phyloP scores from a whole-genome alignment of 495 filamentous ascomycete genomes.

The Aspergillus olivimuriae region DNA sequence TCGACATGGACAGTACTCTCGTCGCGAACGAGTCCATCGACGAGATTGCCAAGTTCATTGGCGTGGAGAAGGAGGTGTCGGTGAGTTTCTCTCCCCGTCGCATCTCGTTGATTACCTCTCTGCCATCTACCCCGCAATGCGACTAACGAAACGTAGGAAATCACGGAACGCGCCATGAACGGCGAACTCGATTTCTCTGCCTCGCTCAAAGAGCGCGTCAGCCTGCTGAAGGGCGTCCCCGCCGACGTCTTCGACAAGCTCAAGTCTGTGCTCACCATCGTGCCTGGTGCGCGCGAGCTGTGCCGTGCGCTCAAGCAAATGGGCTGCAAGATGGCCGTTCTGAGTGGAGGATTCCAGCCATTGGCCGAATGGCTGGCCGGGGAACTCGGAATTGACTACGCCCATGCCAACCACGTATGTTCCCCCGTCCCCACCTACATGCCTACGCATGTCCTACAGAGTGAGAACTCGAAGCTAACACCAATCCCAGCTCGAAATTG shows the following conservation, averaged over 20 bases:
- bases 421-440: not conserved
- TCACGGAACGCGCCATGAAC: conserved; percentile 90
- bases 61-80: conserved; percentile 61
- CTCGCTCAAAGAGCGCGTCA: conserved; percentile 70
- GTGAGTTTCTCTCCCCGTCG: conserved; percentile 32
- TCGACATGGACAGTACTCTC: conserved; percentile 97
- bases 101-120: too few species aligned
- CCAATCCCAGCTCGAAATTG: conserved; percentile 53
- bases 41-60: conserved; percentile 76
- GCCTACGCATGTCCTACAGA: too few species aligned
- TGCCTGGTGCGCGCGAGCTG: conserved; percentile 71
- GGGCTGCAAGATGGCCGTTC: conserved; percentile 79
- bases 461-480: too few species aligned
- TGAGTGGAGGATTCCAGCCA: conserved; percentile 88
- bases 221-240: conserved; percentile 72
- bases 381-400: conserved; percentile 77
- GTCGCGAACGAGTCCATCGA: conserved; percentile 97
- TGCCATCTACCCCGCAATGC: too few species aligned
- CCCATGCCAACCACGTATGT: conserved; percentile 72
- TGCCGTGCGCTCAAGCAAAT: conserved; percentile 62
- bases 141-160: too few species aligned
- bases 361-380: conserved; percentile 79
- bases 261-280: conserved; percentile 63
- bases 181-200: conserved; percentile 92
- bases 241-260: conserved; percentile 77